Evolutionary conservation across 2,329 filamentous ascomycete species (phyloP).

Genomic region (Balansia obtecta): DNA sequence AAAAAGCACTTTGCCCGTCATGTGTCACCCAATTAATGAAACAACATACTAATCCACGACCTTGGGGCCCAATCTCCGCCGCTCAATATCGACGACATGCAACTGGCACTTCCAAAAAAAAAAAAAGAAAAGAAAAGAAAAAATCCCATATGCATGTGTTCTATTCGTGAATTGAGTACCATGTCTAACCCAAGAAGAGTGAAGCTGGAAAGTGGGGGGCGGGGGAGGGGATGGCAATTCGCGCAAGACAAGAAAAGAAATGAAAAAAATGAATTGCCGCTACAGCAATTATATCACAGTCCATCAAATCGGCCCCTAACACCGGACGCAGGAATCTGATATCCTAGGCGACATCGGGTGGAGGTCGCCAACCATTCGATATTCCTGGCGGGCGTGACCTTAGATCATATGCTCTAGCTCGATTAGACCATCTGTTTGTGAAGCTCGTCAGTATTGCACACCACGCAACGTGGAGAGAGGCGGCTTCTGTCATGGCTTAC

Average conservation of each 20-base stretch:
- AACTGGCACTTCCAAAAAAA: background rate
- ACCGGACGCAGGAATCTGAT: background rate
- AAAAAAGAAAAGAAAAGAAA: too few species aligned
- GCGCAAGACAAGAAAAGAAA: background rate
- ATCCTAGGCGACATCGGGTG: slow-evolving; percentile 7
- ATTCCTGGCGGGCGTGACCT: slow-evolving; percentile 7
- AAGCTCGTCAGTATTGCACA: background rate
- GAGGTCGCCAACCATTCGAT: slow-evolving; percentile 11
- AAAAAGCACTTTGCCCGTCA: background rate
- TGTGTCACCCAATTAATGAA: background rate
- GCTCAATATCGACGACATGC: background rate
- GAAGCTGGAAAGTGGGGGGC: background rate
- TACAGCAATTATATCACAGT: background rate
- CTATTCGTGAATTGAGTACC: slow-evolving; percentile 2
- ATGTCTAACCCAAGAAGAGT: slow-evolving; percentile 5
- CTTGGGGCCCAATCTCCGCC: background rate
- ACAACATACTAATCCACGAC: background rate
- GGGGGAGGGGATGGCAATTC: background rate
- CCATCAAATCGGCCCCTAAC: background rate
- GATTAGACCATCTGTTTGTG: slow-evolving; percentile 10
- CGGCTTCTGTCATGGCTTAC: slow-evolving; percentile 37
- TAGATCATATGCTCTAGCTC: slow-evolving; percentile 10
- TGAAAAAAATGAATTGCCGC: background rate
- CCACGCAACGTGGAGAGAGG: background rate
- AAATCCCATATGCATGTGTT: background rate